Evolutionary conservation across 352 stramenopile genomes (phyloP).

Genomic region (Blastocystis sp.): DNA sequence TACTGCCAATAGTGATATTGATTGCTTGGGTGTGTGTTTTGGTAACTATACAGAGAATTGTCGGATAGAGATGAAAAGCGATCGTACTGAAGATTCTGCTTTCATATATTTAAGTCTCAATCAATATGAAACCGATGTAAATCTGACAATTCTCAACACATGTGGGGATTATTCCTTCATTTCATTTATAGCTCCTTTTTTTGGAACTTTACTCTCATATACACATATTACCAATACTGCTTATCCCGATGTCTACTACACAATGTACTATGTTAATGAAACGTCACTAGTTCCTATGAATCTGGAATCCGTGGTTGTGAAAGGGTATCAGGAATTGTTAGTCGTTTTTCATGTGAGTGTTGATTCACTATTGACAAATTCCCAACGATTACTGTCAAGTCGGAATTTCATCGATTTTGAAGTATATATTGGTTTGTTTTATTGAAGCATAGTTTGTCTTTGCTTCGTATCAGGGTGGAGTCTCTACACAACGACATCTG

Average conservation of each 20-base stretch:
- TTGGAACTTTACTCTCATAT: neutral
- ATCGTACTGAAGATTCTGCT: too few species aligned
- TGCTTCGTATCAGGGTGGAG: neutral
- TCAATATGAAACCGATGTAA: too few species aligned
- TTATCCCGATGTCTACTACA: neutral
- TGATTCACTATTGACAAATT: neutral
- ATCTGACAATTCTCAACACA: neutral
- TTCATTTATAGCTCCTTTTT: neutral
- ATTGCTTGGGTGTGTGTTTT: conserved; percentile 23
- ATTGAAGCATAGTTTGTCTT: neutral
- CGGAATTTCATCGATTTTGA: neutral
- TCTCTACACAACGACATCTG: neutral
- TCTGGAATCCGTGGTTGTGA: neutral
- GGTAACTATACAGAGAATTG: neutral
- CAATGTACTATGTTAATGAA: neutral
- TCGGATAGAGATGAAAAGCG: too few species aligned
- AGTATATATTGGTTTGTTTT: neutral
- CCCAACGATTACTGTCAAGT: neutral
- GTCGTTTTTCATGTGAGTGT: neutral
- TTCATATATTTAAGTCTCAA: too few species aligned
- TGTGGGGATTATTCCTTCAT: neutral
- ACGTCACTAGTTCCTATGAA: neutral
- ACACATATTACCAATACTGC: neutral
- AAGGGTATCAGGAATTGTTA: neutral
- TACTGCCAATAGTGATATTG: conserved; percentile 10